Percentiles rank a stretch among this genome's conserved stretches.
These are phyloP conservation scores for Phoma sp. DNA, from an alignment of 2,329 filamentous ascomycete genomes.

Conservation along the genomic window DNA sequence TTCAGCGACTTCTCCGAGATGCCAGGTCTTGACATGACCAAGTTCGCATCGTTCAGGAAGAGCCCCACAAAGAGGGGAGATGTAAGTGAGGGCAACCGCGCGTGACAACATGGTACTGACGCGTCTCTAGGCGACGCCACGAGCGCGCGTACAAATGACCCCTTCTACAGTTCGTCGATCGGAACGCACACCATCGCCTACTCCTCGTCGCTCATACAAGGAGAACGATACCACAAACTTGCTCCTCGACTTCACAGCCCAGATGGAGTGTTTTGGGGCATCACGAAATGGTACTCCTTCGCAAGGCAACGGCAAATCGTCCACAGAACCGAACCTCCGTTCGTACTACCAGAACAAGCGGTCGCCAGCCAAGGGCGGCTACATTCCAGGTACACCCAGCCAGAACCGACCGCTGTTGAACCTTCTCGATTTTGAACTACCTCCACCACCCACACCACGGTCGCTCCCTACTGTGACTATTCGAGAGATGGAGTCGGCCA, in stretches of 20 bases:
- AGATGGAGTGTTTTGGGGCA: constrained; percentile 64
- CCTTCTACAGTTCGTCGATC: constrained; percentile 58
- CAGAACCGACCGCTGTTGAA: constrained; percentile 45
- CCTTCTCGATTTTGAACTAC: constrained; percentile 84
- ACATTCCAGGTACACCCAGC: constrained; percentile 40
- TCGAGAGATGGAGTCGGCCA: constrained; percentile 89
- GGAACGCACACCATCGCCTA: constrained; percentile 57
- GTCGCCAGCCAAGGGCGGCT: constrained; percentile 40
- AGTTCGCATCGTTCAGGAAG: constrained; percentile 76
- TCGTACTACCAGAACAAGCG: constrained; percentile 45
- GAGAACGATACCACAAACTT: constrained; percentile 75
- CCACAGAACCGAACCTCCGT: constrained; percentile 60
- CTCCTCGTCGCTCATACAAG: constrained; percentile 60
- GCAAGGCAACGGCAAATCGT: constrained; percentile 56
- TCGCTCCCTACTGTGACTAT: constrained; percentile 91
- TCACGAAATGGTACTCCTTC: constrained; percentile 49
- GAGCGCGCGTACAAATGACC: constrained; percentile 52
- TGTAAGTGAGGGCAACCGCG: constrained; percentile 17
- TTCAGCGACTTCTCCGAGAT: constrained; percentile 91
- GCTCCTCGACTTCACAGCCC: constrained; percentile 87
- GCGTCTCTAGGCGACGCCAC: constrained; percentile 39
- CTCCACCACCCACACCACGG: constrained; percentile 89
- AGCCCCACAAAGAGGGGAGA: constrained; percentile 38
- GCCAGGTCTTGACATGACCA: constrained; percentile 77
- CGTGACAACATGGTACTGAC: not conserved